A percentile compares a stretch with the other conserved stretches of the same genome.
Conservation (phyloP, 2,329 filamentous ascomycete species). For the Ceratocystis destructans region DNA sequence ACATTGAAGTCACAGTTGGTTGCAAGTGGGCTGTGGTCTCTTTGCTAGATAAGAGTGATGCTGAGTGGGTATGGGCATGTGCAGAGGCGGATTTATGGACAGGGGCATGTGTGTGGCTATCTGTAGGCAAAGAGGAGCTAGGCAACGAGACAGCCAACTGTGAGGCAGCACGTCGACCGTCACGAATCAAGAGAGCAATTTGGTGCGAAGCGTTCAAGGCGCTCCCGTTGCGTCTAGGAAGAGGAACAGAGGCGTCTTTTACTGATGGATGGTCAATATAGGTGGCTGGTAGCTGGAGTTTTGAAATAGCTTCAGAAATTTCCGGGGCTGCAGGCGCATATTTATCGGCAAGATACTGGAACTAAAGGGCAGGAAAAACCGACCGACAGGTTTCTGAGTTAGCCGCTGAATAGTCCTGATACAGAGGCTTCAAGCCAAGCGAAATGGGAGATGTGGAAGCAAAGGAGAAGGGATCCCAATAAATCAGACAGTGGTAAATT, state of each 20-base stretch:
- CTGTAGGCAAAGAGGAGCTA: constrained; percentile 21
- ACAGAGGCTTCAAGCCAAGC: not conserved
- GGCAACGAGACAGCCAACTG: constrained; percentile 35
- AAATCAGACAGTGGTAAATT: constrained; percentile 32
- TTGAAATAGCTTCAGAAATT: constrained; percentile 51
- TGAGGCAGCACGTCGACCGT: constrained; percentile 46
- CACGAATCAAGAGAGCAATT: constrained; percentile 48
- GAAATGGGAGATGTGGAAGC: not conserved
- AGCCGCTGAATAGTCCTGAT: constrained; percentile 1
- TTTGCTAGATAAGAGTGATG: constrained; percentile 30
- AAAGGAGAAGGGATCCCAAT: constrained; percentile 15
- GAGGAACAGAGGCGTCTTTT: constrained; percentile 39
- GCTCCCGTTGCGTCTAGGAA: constrained; percentile 34
- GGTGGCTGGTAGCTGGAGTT: constrained; percentile 48
- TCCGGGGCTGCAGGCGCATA: constrained; percentile 52
- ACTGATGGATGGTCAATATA: constrained; percentile 34
- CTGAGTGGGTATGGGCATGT: not conserved
- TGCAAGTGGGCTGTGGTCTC: constrained; percentile 34
- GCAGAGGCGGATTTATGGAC: not conserved
- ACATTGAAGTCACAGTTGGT: constrained; percentile 41
- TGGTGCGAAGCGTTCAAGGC: constrained; percentile 38
- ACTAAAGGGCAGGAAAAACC: constrained; percentile 29
- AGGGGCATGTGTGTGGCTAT: constrained; percentile 2
- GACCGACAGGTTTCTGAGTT: constrained; percentile 1
- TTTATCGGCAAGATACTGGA: constrained; percentile 52